Conservation (phyloP, 2,329 filamentous ascomycete genomes). For the Cercospora janseana region DNA sequence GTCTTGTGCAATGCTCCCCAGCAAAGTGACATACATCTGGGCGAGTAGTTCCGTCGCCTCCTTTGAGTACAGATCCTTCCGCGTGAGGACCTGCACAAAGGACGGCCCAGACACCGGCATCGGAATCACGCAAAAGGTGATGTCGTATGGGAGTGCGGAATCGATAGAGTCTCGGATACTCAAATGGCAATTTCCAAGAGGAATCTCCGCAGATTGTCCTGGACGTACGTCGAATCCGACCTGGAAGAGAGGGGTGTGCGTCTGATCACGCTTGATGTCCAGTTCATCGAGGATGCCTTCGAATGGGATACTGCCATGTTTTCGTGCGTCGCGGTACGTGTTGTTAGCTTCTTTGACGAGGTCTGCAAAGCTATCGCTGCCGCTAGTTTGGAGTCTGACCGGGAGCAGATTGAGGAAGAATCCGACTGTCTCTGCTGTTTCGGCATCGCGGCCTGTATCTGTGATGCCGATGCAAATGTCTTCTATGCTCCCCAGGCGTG, state of each 20-base stretch:
- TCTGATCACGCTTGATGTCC: conserved; percentile 26
- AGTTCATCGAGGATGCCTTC: conserved; percentile 37
- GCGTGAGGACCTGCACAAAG: conserved; percentile 18
- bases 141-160: conserved; percentile 18
- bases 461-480: conserved; percentile 46
- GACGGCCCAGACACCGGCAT: conserved; percentile 20
- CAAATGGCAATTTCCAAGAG: conserved; percentile 20
- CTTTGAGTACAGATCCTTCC: conserved; percentile 21
- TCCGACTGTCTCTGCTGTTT: conserved; percentile 37
- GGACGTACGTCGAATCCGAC: conserved; percentile 35
- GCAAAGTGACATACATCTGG: conserved; percentile 18
- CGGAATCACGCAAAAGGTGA: conserved; percentile 20
- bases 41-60: conserved; percentile 20
- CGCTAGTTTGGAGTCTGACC: conserved; percentile 31
- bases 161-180: conserved; percentile 12
- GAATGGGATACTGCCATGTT: conserved; percentile 36
- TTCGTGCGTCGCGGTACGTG: conserved; percentile 27
- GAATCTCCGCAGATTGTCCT: conserved; percentile 13
- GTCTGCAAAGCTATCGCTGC: conserved; percentile 5
- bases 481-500: conserved; percentile 27
- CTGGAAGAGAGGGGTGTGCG: conserved; percentile 41
- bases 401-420: conserved; percentile 44
- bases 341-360: conserved; percentile 16
- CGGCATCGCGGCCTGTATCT: conserved; percentile 40
- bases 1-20: conserved; percentile 11